phyloP scores from a whole-genome alignment of 495 filamentous ascomycete genomes.

The Talaromyces proteolyticus region DNA sequence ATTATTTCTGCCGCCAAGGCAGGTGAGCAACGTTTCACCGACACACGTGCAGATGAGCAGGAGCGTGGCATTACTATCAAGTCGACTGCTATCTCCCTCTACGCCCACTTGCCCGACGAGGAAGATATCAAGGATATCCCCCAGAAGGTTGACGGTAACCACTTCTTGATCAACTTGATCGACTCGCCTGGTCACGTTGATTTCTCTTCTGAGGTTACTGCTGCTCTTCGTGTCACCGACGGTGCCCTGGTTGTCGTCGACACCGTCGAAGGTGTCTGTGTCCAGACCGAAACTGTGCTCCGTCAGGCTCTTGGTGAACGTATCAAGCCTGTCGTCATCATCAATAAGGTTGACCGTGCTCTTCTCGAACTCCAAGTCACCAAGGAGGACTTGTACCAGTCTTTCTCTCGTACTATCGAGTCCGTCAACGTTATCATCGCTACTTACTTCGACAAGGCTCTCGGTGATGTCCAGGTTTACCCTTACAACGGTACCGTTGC shows the following conservation, averaged over 20 bases:
- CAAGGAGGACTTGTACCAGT: conserved; percentile 99
- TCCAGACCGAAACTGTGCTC: conserved; percentile 99
- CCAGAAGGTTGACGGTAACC: conserved; percentile 78
- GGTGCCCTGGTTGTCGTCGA: conserved; percentile 99
- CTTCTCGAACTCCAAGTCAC: conserved; percentile 95
- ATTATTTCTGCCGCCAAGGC: conserved; percentile 99
- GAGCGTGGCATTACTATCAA: conserved; percentile 99
- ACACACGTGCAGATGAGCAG: conserved; percentile 96
- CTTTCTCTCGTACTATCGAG: conserved; percentile 98
- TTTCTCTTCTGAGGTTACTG: conserved; percentile 99
- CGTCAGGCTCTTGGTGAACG: conserved; percentile 99
- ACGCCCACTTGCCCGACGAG: conserved; percentile 71
- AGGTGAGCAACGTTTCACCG: conserved; percentile 90
- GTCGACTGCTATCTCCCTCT: conserved; percentile 98
- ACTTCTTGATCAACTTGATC: conserved; percentile 99
- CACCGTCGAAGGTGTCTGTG: conserved; percentile 97
- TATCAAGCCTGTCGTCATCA: conserved; percentile 98
- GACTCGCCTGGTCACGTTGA: conserved; percentile 99
- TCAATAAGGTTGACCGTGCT: conserved; percentile 99
- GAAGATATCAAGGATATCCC: conserved; percentile 96
- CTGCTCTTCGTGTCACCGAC: conserved; percentile 98
- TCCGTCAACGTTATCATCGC: conserved; percentile 99
- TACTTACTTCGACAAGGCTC: conserved; percentile 94
- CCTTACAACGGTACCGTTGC: conserved; percentile 93
- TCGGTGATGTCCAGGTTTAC: conserved; percentile 98